Base-by-base conservation (phyloP, 345 rosid species). In the Adansonia digitata region DNA sequence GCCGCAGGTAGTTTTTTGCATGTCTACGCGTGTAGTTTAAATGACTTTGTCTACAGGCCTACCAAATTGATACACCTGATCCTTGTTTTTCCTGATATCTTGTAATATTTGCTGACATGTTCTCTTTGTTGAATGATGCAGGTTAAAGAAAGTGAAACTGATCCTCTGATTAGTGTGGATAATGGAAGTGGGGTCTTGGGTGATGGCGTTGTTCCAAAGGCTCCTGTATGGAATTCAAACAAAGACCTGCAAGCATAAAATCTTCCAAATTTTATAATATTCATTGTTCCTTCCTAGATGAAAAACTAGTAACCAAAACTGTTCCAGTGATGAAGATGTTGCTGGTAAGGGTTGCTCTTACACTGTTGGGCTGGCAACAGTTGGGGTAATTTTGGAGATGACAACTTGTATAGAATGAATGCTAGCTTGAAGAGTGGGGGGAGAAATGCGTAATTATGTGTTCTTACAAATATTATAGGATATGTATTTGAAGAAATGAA, bases 171-270 rank as follows among this genome's bases (percentile, higher is more conserved):
- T 10, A 82, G 83, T 7, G 92, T 60, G 75, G 99, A 92, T 73
- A 88, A 88, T 68, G 97, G 92, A 77, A 77, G 86, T n/a, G 93
- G 92, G 75, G 80, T 83, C 24, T 81, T 88, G 71, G 82, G 82
- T 42, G 98, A 92, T 15, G 85, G 87, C 43, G 83, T 10, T 31
- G 90, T 61, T 74, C 79, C 81, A 10, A 89, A 82, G 70, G 83
- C 88, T 76, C 93, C 98, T 18, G 88, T 80, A 55, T 93, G 99
- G 99, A 84, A 81, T 68, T 93, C 95, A 26, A 89, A 92, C 86
- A 93, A 93, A 87, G 99, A 96, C 76, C 83, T 92, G 72, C 92
- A 88, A 77, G 99, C 98, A 52, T 95, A 80, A 87, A 75, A 45
- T 53, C 5, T 69, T 68, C 7, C 14, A 62, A 12, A 62, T 62